Evolutionary conservation across 2,329 filamentous ascomycete species (phyloP), one percentile per base, ranked within the genome.

Genomic region (Trichoderma gracile): DNA sequence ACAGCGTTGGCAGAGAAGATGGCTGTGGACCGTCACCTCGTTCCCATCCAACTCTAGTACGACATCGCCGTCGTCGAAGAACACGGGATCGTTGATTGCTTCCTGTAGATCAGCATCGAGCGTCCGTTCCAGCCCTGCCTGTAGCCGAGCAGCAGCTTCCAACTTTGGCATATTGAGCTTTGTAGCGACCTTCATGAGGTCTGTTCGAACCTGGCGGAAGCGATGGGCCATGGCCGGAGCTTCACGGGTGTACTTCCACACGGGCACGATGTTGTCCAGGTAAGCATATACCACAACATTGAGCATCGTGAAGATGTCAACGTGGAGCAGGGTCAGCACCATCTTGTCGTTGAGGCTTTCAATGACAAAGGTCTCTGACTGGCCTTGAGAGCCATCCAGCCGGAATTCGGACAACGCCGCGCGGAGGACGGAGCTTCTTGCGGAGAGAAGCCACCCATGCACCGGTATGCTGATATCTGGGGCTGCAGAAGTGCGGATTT

Each of bases 171-270:
- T 82, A 15, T 89, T 86, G 1, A 98, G 81, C 63, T 84, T 84
- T 1, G 85, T 85, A 10, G 91, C 89, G n/a, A 93, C 71, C 68
- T 88, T 94, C 89, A 97, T 95, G n/a, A 98, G 79, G 72, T 98
- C 94, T 0, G 81, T 84, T 21, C 94, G 88, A 19, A 96, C 83
- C 71, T 93, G 88, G 25, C 93, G 89, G 74, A 92, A 96, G 46
- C 90, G 84, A 69, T 85, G 84, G 0, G 91, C 89, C 73, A 89
- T 80, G 12, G 85, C 78, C 3, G 88, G 85, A 21, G 86, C 84
- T 67, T 88, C 84, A 7, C 84, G 86, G 5, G 89, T 89, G 67
- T 90, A 88, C 68, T 93, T 91, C 95, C 95, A 98, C 19, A 93
- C 90, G 65, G 95, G 92, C 38, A 97, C 82, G 17, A 93, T 79